phyloP scores from a whole-genome alignment of 306 rosid species.

The Citrullus amarus region DNA sequence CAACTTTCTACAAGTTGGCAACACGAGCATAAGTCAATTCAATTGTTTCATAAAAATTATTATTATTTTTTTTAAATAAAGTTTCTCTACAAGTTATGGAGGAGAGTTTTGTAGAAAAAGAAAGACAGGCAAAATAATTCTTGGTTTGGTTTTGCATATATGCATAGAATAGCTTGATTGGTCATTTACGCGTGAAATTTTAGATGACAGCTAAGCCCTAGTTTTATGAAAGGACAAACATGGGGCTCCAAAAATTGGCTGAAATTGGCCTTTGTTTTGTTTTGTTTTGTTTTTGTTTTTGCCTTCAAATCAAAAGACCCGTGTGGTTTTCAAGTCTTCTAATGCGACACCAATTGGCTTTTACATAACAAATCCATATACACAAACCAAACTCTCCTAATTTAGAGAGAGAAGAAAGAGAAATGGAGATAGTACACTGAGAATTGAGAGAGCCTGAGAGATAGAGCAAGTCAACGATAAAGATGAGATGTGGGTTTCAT shows the following conservation, averaged over 20 bases:
- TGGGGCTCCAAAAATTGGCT: neutral
- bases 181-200: neutral
- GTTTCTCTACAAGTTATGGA: neutral
- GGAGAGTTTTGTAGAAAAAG: neutral
- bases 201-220: neutral
- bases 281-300: neutral
- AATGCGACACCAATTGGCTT: conserved; percentile 56
- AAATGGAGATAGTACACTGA: neutral
- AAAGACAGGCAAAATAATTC: neutral
- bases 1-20: no score
- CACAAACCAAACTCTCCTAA: neutral
- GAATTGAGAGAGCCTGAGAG: neutral
- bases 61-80: no score
- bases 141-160: neutral
- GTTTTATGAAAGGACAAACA: neutral
- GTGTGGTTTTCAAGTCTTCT: conserved; percentile 19
- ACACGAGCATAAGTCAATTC: no score
- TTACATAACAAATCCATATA: conserved; percentile 19
- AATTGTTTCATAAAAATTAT: no score
- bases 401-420: neutral
- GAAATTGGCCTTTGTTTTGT: neutral
- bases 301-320: conserved; percentile 16
- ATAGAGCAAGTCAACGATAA: neutral
- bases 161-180: neutral
- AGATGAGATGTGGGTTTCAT: neutral